Evolutionary conservation across 2,329 filamentous ascomycete genomes (phyloP), one percentile per base, ranked within the genome.

Genomic region (Byssoonygena ceratinophila): DNA sequence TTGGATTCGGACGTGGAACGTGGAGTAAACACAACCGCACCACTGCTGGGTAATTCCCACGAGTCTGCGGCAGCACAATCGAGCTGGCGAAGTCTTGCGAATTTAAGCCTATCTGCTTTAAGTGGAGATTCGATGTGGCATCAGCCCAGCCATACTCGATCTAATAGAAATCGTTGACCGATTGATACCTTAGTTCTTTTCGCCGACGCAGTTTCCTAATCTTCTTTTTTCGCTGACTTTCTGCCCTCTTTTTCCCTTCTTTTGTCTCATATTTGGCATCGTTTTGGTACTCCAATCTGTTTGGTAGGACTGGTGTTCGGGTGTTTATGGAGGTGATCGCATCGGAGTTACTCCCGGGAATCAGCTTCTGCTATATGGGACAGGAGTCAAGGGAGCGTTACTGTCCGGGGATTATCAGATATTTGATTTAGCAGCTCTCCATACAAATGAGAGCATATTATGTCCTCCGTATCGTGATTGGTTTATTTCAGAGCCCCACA

Each of bases 101-200:
- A 69, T 4, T 58, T 72, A 14, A 73, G 70, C 55, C 64, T 74
- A 48, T 73, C 69, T 22, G 68, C 69, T 14, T 63, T 75, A 7
- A 74, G 68, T 53, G 73, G 73, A 5, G 72, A 75, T 49, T 68
- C 69, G 11, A 67, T 71, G 48, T 72, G 70, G 69, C 69, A 70
- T 55, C 69, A 70, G 56, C 60, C 64, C 51, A 63, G 65, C 52
- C 59, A 64, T 16, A 46, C 56, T 14, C 56, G 52, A 54, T 50
- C 55, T n/a, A 67, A 72, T 53, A 66, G 68, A 46, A 68, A 66
- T 53, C 61, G 67, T 60, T 72, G 60, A 62, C 32, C 5, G 22
- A 53, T 41, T n/a, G 40, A 41, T 49, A 32, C 37, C 25, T 43
- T 41, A 18, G 22, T 14, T 47, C 34, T 29, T 41, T 14, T 32